Conservation (phyloP, 768 basidiomycete genomes). For the Lentinula detonsa region DNA sequence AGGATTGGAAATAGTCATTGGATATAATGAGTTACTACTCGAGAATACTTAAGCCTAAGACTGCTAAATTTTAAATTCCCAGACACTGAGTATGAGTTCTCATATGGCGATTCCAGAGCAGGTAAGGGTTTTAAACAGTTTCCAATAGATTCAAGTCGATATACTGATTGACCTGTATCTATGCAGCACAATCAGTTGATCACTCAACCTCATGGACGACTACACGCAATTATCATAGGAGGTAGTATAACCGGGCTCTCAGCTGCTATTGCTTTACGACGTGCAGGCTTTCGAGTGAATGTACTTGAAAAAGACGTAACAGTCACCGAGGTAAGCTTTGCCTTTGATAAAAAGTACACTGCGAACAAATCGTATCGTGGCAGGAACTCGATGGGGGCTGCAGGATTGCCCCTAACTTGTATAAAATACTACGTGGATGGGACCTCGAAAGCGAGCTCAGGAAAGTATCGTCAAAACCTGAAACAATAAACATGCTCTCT, state of each 20-base stretch:
- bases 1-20: too few relatives aligned
- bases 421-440: conserved; percentile 54
- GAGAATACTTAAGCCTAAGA: too few relatives aligned
- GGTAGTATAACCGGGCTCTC: conserved; percentile 48
- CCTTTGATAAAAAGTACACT: too few relatives aligned
- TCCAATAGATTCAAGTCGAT: too few relatives aligned
- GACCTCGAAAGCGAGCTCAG: conserved; percentile 28
- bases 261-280: conserved; percentile 44
- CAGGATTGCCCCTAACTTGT: conserved; percentile 44
- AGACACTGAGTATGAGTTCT: neutral
- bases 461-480: conserved; percentile 16
- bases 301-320: conserved; percentile 41
- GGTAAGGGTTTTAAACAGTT: neutral
- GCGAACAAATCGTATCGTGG: neutral
- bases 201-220: neutral
- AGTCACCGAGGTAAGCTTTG: neutral
- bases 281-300: conserved; percentile 48
- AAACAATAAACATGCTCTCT: conserved; percentile 17
- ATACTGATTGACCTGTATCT: neutral
- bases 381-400: conserved; percentile 11
- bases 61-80: too few relatives aligned
- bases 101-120: neutral
- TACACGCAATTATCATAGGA: conserved; percentile 30
- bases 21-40: too few relatives aligned
- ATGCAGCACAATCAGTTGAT: neutral